Evolutionary conservation across 371 early-diverging fungal genomes (phyloP).

Genomic region (Blyttiomyces sp.): DNA sequence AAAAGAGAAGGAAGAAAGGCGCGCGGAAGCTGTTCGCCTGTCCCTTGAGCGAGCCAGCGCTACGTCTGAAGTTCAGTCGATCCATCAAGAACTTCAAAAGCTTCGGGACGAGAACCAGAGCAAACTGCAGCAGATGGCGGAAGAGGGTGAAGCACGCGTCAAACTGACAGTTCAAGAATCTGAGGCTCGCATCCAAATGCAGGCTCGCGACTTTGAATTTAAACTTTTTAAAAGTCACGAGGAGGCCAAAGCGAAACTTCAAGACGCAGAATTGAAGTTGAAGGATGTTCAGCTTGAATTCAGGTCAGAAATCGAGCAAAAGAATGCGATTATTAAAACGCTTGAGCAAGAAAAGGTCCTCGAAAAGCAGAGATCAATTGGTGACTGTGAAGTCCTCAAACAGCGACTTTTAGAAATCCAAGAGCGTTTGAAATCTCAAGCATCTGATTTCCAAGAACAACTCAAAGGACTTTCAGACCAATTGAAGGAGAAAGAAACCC

Average conservation of each 20-base stretch:
- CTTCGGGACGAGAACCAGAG: neutral
- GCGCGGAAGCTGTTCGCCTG: too few species aligned
- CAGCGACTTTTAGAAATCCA: slow-evolving; percentile 9
- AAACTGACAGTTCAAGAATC: neutral
- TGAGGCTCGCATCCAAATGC: neutral
- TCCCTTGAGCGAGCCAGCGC: too few species aligned
- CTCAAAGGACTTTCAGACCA: slow-evolving; percentile 3
- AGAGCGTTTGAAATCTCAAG: slow-evolving; percentile 19
- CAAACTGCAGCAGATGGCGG: neutral
- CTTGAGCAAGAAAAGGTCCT: slow-evolving; percentile 14
- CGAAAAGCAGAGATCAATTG: slow-evolving; percentile 19
- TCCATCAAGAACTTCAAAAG: neutral
- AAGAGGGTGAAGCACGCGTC: slow-evolving; percentile 4
- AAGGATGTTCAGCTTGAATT: neutral
- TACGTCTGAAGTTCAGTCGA: too few species aligned
- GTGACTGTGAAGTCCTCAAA: slow-evolving; percentile 20
- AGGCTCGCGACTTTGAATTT: slow-evolving; percentile 3
- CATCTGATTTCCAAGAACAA: slow-evolving; percentile 19
- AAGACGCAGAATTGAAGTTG: slow-evolving; percentile 2
- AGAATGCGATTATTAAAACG: neutral
- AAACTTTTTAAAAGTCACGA: neutral
- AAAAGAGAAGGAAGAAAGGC: neutral
- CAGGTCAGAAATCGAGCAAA: slow-evolving; percentile 4
- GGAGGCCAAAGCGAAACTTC: slow-evolving; percentile 1
- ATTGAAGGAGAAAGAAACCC: slow-evolving; percentile 12